Conservation (phyloP, 2,329 filamentous ascomycete species). For the Huntiella decipiens region DNA sequence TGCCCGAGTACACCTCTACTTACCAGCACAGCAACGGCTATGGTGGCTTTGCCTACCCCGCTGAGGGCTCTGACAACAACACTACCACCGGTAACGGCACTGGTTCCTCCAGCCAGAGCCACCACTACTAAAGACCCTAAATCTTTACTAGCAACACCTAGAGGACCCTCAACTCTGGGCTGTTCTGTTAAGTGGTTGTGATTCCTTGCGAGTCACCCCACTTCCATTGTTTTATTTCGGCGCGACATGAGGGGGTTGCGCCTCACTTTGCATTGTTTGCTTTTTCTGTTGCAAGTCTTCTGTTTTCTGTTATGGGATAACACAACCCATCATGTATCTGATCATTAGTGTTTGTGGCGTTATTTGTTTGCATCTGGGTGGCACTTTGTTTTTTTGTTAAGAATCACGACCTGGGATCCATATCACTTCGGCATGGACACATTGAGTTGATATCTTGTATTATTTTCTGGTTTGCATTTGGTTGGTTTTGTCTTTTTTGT, state of each 20-base stretch:
- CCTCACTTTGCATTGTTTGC: neutral
- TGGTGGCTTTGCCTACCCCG: slow-evolving; percentile 35
- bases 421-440: neutral
- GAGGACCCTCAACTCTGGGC: no score
- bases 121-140: slow-evolving; percentile 16
- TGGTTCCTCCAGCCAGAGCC: slow-evolving; percentile 19
- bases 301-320: neutral
- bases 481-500: neutral
- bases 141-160: neutral
- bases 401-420: no score
- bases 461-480: neutral
- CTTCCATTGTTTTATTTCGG: no score
- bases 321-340: neutral
- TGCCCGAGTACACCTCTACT: slow-evolving; percentile 33
- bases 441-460: neutral
- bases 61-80: neutral
- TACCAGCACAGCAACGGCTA: slow-evolving; percentile 28
- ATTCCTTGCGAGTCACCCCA: no score
- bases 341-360: neutral
- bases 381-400: no score
- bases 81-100: neutral
- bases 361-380: no score
- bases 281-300: neutral
- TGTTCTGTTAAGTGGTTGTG: no score
- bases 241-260: no score